phyloP scores from a whole-genome alignment of 1,284 basidiomycete species.

The Puccinia novopanici region DNA sequence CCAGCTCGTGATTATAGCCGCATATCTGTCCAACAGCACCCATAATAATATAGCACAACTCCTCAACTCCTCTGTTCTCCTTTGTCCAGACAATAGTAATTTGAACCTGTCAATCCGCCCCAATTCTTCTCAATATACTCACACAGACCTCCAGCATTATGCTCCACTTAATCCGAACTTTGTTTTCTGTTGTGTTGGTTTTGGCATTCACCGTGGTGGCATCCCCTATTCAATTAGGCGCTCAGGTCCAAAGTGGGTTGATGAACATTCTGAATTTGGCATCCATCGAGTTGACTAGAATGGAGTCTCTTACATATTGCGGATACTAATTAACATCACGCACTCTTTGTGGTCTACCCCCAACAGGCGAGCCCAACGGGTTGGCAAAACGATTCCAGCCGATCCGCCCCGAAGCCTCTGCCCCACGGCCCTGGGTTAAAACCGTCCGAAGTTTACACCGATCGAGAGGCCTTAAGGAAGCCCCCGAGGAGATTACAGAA shows the following conservation, averaged over 20 bases:
- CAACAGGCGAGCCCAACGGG: conserved; percentile 4
- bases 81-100: background rate
- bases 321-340: background rate
- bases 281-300: background rate
- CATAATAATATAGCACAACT: too few relatives aligned
- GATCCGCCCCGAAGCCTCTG: conserved; percentile 24
- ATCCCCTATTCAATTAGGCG: conserved; percentile 21
- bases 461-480: background rate
- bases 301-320: background rate
- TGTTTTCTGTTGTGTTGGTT: conserved; percentile 37
- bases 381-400: conserved; percentile 19
- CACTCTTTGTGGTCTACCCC: background rate
- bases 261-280: conserved; percentile 19
- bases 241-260: background rate
- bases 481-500: background rate
- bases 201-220: conserved; percentile 25
- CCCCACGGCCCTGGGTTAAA: conserved; percentile 31
- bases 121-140: conserved; percentile 8
- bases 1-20: conserved; percentile 25
- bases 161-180: conserved; percentile 34
- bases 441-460: background rate
- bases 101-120: conserved; percentile 27
- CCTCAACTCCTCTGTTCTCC: background rate
- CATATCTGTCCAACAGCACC: conserved; percentile 8
- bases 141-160: conserved; percentile 25